Percentiles rank a stretch among this genome's conserved stretches.
phyloP scores from a whole-genome alignment of 352 stramenopile genomes.

The Phytophthora pseudosyringae region DNA sequence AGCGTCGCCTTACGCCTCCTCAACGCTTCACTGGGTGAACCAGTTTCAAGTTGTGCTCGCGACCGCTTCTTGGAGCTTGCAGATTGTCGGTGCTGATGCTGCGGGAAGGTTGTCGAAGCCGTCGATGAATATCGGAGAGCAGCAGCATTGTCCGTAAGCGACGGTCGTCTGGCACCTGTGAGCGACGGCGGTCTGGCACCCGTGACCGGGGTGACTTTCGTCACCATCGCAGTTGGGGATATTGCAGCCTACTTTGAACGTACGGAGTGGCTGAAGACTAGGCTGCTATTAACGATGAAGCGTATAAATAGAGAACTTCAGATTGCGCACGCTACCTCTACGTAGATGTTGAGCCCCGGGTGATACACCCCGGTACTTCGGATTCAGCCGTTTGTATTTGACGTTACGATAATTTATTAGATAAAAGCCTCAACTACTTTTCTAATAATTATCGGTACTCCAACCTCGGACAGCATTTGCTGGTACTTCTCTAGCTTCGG shows the following conservation, averaged over 20 bases:
- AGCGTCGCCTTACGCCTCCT: conserved; percentile 29
- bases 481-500: conserved; percentile 14
- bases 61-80: conserved; percentile 19
- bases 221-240: not conserved
- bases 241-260: too few relatives aligned
- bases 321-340: too few relatives aligned
- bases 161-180: not conserved
- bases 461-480: not conserved
- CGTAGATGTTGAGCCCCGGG: too few relatives aligned
- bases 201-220: conserved; percentile 17
- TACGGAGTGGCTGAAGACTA: too few relatives aligned
- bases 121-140: conserved; percentile 7
- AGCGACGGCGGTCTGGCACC: not conserved
- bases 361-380: too few relatives aligned
- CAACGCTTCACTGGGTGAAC: not conserved
- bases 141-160: conserved; percentile 1
- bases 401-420: too few relatives aligned
- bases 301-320: too few relatives aligned
- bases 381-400: too few relatives aligned
- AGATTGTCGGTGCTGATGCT: not conserved
- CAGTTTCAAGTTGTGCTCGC: conserved; percentile 7
- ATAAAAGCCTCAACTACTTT: too few relatives aligned
- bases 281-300: not conserved
- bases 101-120: not conserved
- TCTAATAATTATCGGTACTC: too few relatives aligned